Evolutionary conservation across 805 yeast species (phyloP), one percentile per base, ranked within the genome.

Genomic region (Barnettozyma populi): DNA sequence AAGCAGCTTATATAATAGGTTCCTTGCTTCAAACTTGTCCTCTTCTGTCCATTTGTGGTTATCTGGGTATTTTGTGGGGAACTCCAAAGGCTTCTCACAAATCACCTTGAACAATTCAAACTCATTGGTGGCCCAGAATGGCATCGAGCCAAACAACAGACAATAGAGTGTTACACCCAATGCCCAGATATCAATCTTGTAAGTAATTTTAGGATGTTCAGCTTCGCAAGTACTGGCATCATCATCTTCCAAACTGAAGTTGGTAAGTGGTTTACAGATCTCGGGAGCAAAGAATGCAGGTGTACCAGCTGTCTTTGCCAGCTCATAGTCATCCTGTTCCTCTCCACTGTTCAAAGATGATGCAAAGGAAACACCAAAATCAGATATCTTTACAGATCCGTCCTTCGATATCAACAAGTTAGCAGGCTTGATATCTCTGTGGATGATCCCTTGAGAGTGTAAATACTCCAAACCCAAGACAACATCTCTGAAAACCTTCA

Each of bases 281-380:
- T 94, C 99, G 0, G 97, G 97, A 0, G 98, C 96, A 59, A 90
- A 84, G 64, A 92, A 92, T 0, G 97, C 97, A 2, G 98, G 98
- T 0, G 98, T 92, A 5, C 98, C 99, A 0, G 95, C 98, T 0
- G 98, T 92, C 65, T 90, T 92, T 2, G 97, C 95, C 52, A 92
- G 72, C 57, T 92, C 97, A 47, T 82, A 70, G 52, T 90, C 97
- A 54, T 78, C 73, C 23, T 77, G 79, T 43, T 78, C 80, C 45
- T 78, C 80, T 24, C 67, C 73, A 19, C 58, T 61, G 14, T 56
- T 51, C 41, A 64, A 55, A 3, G 70, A 57, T 3, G 73, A 63
- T 1, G 92, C 89, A 65, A 87, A 86, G 1, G 97, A 88, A 13
- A 94, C 95, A 21, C 99, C 98, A 68, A 92, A 94, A 69, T 92